These are phyloP conservation scores for Parietichytrium sp. DNA, from an alignment of 108 stramenopile genomes.

Conservation along the genomic window DNA sequence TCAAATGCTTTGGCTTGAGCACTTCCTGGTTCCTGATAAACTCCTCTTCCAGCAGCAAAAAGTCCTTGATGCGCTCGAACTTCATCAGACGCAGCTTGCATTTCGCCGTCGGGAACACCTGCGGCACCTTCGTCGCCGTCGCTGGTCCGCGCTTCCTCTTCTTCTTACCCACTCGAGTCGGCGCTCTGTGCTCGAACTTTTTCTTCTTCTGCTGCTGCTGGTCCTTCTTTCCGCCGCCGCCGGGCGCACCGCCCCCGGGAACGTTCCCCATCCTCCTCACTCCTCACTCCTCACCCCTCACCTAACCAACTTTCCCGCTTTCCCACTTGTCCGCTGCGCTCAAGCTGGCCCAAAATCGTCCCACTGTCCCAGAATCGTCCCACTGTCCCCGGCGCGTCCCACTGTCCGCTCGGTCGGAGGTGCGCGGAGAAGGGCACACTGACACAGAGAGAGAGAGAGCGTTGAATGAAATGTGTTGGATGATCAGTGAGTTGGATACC, in stretches of 20 bases:
- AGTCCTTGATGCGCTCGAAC: slow-evolving; percentile 97
- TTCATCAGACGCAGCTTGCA: slow-evolving; percentile 95
- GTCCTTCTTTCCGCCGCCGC: slow-evolving; percentile 9
- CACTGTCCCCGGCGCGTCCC: too few species aligned
- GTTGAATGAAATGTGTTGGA: too few species aligned
- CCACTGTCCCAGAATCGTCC: too few species aligned
- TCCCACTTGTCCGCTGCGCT: too few species aligned
- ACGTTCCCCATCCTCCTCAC: slow-evolving; percentile 35
- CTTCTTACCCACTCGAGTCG: slow-evolving; percentile 9
- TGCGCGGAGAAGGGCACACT: too few species aligned
- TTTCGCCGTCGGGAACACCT: slow-evolving; percentile 85
- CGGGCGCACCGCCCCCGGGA: slow-evolving; percentile 32
- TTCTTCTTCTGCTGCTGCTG: slow-evolving; percentile 40
- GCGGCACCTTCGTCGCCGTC: slow-evolving; percentile 32
- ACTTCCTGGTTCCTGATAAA: slow-evolving; percentile 99
- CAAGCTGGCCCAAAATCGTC: too few species aligned
- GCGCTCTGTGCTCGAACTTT: slow-evolving; percentile 33
- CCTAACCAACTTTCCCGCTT: too few species aligned
- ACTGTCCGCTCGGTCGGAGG: too few species aligned
- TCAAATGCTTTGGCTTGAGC: slow-evolving; percentile 91
- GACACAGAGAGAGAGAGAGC: too few species aligned
- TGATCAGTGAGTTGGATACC: too few species aligned
- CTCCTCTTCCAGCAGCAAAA: slow-evolving; percentile 95
- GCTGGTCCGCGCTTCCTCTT: slow-evolving; percentile 29
- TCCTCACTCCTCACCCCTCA: too few species aligned